A percentile compares a stretch with the other conserved stretches of the same genome.
phyloP scores from a whole-genome alignment of 441 rosid genomes.

The Brassica balearica region DNA sequence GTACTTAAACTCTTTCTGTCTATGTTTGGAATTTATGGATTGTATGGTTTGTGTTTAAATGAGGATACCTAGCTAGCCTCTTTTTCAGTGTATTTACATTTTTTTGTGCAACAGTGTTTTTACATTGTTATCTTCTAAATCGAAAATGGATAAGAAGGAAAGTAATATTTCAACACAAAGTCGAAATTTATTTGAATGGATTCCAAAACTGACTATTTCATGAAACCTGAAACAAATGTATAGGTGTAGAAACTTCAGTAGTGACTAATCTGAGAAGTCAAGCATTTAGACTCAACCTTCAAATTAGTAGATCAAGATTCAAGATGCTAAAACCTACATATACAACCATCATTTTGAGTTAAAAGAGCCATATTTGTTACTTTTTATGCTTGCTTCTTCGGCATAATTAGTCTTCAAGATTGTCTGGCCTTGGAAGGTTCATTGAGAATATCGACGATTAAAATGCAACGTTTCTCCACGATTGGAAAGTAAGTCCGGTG shows the following conservation, averaged over 20 bases:
- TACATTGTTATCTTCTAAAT: constrained; percentile 20
- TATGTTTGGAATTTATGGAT: constrained; percentile 32
- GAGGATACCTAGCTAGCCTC: not conserved
- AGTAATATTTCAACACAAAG: not conserved
- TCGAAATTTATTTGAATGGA: not conserved
- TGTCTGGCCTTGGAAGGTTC: constrained; percentile 27
- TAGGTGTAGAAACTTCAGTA: not conserved
- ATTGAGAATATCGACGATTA: constrained; percentile 32
- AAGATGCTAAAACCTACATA: constrained; percentile 21
- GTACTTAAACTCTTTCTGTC: constrained; percentile 26
- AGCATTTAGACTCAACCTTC: constrained; percentile 29
- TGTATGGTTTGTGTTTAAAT: constrained; percentile 22
- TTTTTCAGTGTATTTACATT: constrained; percentile 13
- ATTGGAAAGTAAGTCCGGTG: constrained; percentile 45
- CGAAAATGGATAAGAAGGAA: not conserved
- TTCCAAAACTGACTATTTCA: constrained; percentile 8
- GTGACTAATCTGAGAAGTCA: constrained; percentile 20
- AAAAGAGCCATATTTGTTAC: constrained; percentile 31
- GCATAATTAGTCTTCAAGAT: constrained; percentile 32
- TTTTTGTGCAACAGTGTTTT: not conserved
- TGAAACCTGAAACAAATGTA: constrained; percentile 16
- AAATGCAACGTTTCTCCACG: constrained; percentile 38
- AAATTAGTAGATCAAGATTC: constrained; percentile 18
- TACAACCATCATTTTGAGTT: constrained; percentile 16
- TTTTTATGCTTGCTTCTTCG: constrained; percentile 34